Percentiles rank a stretch among this genome's conserved stretches.
These are phyloP conservation scores for Lycium ferocissimum DNA, from an alignment of 257 asterid species.

Conservation along the genomic window DNA sequence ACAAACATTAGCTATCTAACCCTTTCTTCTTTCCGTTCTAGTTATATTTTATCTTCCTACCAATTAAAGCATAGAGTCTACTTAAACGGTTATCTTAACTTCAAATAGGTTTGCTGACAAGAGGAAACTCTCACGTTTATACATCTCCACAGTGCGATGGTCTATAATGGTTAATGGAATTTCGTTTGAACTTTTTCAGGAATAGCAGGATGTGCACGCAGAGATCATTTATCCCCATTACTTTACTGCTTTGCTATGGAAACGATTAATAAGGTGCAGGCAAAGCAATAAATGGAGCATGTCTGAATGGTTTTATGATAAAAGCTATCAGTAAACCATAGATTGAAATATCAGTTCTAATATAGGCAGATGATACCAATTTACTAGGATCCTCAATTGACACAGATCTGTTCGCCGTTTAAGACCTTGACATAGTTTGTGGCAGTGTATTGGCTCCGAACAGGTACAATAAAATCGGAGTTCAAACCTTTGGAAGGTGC, in stretches of 20 bases:
- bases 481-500: not conserved
- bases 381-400: not conserved
- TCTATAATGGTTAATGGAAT: not conserved
- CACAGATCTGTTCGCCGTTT: not conserved
- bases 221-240: slow-evolving; percentile 20
- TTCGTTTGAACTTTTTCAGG: not conserved
- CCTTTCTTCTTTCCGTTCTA: not conserved
- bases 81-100: not conserved
- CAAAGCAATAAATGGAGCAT: not conserved
- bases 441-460: slow-evolving; percentile 23
- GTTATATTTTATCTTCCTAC: not conserved
- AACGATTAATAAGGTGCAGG: not conserved
- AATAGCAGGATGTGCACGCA: not conserved
- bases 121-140: not conserved
- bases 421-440: slow-evolving; percentile 1
- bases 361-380: not conserved
- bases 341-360: slow-evolving; percentile 7
- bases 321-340: slow-evolving; percentile 8
- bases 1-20: not conserved
- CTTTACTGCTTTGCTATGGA: not conserved
- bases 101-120: not conserved
- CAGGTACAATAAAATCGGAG: not conserved
- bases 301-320: not conserved
- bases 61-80: not conserved
- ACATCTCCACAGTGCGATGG: not conserved